These are phyloP conservation scores for Polyplosphaeria fusca DNA, from an alignment of 495 filamentous ascomycete species.

Conservation along the genomic window DNA sequence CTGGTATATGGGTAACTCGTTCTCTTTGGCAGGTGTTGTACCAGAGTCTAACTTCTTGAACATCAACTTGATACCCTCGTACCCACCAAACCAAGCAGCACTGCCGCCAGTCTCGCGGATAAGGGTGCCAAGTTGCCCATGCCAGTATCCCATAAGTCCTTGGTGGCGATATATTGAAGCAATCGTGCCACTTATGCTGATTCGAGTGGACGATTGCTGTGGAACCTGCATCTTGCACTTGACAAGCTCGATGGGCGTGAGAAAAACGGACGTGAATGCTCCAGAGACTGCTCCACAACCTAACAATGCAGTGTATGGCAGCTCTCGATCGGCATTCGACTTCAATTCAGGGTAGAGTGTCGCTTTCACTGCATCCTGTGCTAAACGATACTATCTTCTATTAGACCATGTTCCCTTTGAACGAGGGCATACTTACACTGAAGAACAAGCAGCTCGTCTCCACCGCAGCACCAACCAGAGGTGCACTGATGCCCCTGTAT, in stretches of 20 bases:
- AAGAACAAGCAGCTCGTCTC: conserved; percentile 95
- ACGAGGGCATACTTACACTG: conserved; percentile 47
- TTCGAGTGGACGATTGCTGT: conserved; percentile 35
- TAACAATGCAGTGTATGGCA: conserved; percentile 71
- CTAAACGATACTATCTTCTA: conserved; percentile 53
- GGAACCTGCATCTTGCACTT: conserved; percentile 98
- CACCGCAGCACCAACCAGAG: conserved; percentile 83
- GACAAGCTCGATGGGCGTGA: conserved; percentile 94
- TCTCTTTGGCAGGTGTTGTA: neutral
- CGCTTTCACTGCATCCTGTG: conserved; percentile 62
- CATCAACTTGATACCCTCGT: conserved; percentile 71
- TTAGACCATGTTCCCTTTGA: too few species aligned
- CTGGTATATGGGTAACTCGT: conserved; percentile 63
- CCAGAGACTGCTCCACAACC: conserved; percentile 78
- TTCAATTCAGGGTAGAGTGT: conserved; percentile 53
- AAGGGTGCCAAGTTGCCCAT: conserved; percentile 87
- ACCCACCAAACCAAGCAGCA: conserved; percentile 92
- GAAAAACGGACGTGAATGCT: conserved; percentile 82
- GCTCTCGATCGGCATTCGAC: conserved; percentile 35
- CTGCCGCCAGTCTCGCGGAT: conserved; percentile 91
- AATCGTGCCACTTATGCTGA: conserved; percentile 62
- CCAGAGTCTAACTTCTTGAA: conserved; percentile 44
- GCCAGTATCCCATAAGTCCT: conserved; percentile 86
- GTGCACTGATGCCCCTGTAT: conserved; percentile 91
- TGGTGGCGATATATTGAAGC: conserved; percentile 73